Evolutionary conservation across 2,329 filamentous ascomycete species (phyloP).

Genomic region (Fusarium sp.): DNA sequence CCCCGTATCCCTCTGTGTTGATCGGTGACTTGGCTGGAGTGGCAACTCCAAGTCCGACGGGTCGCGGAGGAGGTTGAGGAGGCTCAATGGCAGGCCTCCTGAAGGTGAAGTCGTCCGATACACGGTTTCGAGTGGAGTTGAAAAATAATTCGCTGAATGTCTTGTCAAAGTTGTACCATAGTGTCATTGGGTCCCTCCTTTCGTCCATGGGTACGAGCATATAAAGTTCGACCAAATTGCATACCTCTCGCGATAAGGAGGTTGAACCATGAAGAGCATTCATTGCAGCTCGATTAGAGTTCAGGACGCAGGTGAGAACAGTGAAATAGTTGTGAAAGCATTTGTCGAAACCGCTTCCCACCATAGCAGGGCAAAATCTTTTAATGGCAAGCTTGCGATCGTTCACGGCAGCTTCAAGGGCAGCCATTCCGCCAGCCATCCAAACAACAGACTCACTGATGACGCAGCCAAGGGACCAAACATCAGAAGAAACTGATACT

Average conservation of each 20-base stretch:
- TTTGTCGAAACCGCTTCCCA: constrained; percentile 12
- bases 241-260: constrained; percentile 12
- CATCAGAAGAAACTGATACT: background rate
- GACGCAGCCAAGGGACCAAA: constrained; percentile 41
- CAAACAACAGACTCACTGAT: constrained; percentile 32
- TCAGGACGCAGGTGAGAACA: constrained; percentile 5
- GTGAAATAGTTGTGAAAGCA: constrained; percentile 27
- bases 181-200: background rate
- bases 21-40: too few species aligned
- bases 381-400: background rate
- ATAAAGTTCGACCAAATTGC: constrained; percentile 6
- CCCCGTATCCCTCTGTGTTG: too few species aligned
- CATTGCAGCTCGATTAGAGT: constrained; percentile 9
- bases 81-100: too few species aligned
- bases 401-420: background rate
- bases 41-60: too few species aligned
- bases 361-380: background rate
- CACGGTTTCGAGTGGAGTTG: too few species aligned
- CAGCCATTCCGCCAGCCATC: constrained; percentile 6
- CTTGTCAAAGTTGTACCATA: constrained; percentile 10
- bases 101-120: too few species aligned
- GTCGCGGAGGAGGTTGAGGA: background rate
- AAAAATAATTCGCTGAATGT: background rate
- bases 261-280: background rate
- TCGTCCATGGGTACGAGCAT: constrained; percentile 17